Conservation (phyloP, 1,284 basidiomycete species). For the Phaffia rhodozyma region DNA sequence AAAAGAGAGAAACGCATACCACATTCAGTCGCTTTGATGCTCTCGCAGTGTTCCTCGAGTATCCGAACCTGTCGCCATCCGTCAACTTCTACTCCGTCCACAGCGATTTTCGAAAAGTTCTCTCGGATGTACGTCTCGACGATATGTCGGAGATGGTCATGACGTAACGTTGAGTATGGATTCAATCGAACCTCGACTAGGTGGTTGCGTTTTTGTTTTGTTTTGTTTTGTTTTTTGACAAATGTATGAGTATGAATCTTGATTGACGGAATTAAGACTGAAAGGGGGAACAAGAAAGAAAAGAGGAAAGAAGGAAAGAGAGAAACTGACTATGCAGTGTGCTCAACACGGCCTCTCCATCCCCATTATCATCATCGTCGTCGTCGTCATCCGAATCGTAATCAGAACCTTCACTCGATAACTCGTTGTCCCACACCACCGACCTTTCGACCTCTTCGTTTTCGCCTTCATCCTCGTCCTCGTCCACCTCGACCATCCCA, state of each 20-base stretch:
- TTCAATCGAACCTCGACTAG: constrained; percentile 75
- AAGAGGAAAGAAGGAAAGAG: neutral
- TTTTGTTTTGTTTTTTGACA: neutral
- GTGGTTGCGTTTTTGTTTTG: constrained; percentile 11
- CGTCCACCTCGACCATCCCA: too few relatives aligned
- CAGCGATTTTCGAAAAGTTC: constrained; percentile 41
- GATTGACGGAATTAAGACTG: neutral
- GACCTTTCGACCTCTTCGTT: too few relatives aligned
- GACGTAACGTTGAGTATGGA: constrained; percentile 51
- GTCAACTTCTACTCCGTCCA: constrained; percentile 40
- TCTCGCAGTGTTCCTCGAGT: constrained; percentile 60
- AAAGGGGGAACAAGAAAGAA: neutral
- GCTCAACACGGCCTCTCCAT: constrained; percentile 3
- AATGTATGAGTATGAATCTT: constrained; percentile 23
- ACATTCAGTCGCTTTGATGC: constrained; percentile 58
- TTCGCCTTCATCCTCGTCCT: too few relatives aligned
- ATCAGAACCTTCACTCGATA: too few relatives aligned
- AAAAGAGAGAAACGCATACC: constrained; percentile 30
- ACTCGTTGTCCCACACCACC: too few relatives aligned
- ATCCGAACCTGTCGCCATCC: constrained; percentile 64
- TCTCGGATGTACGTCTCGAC: constrained; percentile 51
- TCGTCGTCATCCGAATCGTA: constrained; percentile 9
- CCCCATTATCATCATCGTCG: constrained; percentile 9
- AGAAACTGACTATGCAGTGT: constrained; percentile 17
- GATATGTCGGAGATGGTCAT: constrained; percentile 54